Evolutionary conservation across 768 basidiomycete genomes (phyloP), one percentile per base, ranked within the genome.

Genomic region (Artomyces pyxidatus): DNA sequence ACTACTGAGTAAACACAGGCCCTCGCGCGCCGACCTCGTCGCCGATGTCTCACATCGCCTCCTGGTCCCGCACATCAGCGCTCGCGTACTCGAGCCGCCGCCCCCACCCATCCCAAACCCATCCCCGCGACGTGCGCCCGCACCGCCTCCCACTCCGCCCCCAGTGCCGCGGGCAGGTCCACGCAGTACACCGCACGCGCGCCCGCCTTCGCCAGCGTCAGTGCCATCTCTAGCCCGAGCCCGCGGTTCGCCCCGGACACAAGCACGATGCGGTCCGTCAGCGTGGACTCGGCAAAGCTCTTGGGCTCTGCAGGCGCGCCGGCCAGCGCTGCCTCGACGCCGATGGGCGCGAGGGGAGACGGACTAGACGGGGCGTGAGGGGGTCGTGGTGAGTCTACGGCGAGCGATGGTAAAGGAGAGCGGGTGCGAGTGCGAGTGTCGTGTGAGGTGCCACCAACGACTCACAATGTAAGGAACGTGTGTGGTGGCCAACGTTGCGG

Each of bases 141-240:
- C 16, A 80, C 78, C 53, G 69, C 69, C 37, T 59, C 53, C 72
- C 80, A 87, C 57, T 82, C 83, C 0, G 70, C 71, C 1, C 77
- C 78, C 0, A 85, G 78, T 29, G 63, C 61, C 32, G 60, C 51
- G 1, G 82, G 75, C 9, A 86, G 68, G 61, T 87, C 85, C 11
- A 85, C 65, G 60, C 83, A 85, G 63, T 87, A 86, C n/a, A 86
- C 71, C 0, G 71, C 80, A 6, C 76, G 72, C 6, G 83, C 83
- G 28, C 87, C 87, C 12, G 78, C 81, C 66, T 89, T 87, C 37
- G 76, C 75, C 37, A 89, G 67, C 4, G 81, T 78, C 47, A 88
- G 67, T 28, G 85, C 85, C 81, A 85, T 83, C 67, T 91, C 88
- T 16, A 91, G 77, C 3, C 88, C 88, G 14, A 90, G 74, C 0